Conservation (phyloP, 768 basidiomycete genomes). For the Pleurotus citrinopileatus region DNA sequence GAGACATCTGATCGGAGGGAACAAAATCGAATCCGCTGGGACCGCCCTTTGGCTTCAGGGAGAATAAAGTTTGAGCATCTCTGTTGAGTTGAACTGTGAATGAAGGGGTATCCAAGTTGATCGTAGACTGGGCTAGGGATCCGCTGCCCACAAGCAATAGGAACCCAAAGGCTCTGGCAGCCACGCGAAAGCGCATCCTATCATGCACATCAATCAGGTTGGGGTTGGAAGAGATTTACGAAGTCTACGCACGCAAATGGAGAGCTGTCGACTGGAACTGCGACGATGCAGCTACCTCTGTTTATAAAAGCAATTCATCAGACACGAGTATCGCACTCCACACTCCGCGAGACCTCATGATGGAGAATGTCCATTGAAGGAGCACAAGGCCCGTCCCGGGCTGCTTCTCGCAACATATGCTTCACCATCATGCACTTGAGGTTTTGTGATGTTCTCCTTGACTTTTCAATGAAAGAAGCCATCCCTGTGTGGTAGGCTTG, state of each 20-base stretch:
- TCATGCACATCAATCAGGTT: too few species aligned
- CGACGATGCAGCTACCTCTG: too few species aligned
- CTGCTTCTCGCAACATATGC: neutral
- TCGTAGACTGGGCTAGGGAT: constrained; percentile 1
- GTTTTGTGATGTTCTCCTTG: too few species aligned
- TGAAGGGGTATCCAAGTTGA: constrained; percentile 37
- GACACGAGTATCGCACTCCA: too few species aligned
- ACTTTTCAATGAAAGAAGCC: neutral
- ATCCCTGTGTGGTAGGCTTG: neutral
- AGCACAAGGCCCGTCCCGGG: neutral
- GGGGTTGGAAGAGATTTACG: neutral
- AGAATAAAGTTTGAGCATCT: constrained; percentile 55
- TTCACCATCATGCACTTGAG: neutral
- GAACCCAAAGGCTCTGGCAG: neutral
- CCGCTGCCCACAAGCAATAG: neutral
- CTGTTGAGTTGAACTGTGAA: constrained; percentile 48
- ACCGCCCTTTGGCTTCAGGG: constrained; percentile 35
- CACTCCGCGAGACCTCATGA: too few species aligned
- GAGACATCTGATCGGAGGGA: constrained; percentile 47
- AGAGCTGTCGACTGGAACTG: too few species aligned
- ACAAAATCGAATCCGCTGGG: constrained; percentile 46
- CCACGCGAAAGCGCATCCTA: neutral
- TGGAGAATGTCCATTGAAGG: neutral
- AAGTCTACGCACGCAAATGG: too few species aligned
- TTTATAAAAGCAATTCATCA: too few species aligned